Conservation (phyloP, 164 flowering plant species). For the Tetrastigma voinierianum region DNA sequence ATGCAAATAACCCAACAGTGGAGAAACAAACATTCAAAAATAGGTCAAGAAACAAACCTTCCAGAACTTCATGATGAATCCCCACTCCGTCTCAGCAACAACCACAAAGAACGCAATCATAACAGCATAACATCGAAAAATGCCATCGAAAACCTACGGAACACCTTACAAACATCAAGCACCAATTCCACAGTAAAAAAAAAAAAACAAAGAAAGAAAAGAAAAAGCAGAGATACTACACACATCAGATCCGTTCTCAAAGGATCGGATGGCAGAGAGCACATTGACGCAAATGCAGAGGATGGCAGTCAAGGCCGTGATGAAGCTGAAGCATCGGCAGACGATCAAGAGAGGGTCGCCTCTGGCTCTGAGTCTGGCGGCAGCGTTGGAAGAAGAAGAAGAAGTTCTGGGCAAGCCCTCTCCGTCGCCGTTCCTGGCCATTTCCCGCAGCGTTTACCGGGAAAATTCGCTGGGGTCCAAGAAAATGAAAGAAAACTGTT, state of each 20-base stretch:
- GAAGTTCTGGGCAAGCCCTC: neutral
- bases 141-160: conserved; percentile 81
- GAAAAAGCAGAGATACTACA: neutral
- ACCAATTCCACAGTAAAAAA: neutral
- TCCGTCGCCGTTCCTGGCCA: conserved; percentile 20
- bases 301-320: conserved; percentile 55
- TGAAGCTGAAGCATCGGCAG: conserved; percentile 74
- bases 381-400: conserved; percentile 4
- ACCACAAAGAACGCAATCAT: conserved; percentile 64
- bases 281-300: conserved; percentile 77
- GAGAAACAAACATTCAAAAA: neutral
- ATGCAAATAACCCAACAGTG: no score
- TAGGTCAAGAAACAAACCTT: conserved; percentile 42
- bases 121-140: conserved; percentile 92
- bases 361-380: conserved; percentile 26
- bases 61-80: conserved; percentile 65
- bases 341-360: conserved; percentile 60
- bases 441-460: conserved; percentile 6
- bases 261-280: conserved; percentile 72
- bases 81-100: conserved; percentile 94
- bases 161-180: neutral
- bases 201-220: neutral
- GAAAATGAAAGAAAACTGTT: neutral
- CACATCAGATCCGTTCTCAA: conserved; percentile 71
- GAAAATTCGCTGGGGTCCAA: neutral